Evolutionary conservation across 352 stramenopile species (phyloP).

Genomic region (Globisporangium uncinulatum): DNA sequence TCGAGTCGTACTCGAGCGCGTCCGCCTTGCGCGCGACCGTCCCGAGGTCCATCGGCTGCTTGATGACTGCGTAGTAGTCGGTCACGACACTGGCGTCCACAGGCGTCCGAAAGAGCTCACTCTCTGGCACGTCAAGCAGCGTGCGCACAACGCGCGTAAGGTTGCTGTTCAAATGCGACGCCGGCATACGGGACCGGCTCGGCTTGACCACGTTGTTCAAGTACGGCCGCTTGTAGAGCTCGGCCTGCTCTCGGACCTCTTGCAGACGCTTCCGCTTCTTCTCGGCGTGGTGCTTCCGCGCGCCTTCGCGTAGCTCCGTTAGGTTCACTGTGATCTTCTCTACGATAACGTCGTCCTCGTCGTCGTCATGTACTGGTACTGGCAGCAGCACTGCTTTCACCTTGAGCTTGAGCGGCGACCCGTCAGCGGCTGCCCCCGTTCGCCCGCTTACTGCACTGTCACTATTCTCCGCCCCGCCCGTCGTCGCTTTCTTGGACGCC

Average conservation of each 20-base stretch:
- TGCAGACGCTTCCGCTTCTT: conserved; percentile 79
- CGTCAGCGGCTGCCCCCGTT: conserved; percentile 5
- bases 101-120: conserved; percentile 60
- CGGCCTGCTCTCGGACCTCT: conserved; percentile 65
- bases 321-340: conserved; percentile 77
- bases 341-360: conserved; percentile 5
- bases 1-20: conserved; percentile 66
- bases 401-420: conserved; percentile 51
- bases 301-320: conserved; percentile 63
- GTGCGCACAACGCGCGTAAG: conserved; percentile 59
- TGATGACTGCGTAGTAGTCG: conserved; percentile 83
- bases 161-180: conserved; percentile 63
- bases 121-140: conserved; percentile 73
- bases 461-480: conserved; percentile 7
- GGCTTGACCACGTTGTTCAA: conserved; percentile 65
- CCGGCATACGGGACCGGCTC: conserved; percentile 69
- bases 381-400: conserved; percentile 29
- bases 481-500: conserved; percentile 25
- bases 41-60: conserved; percentile 79
- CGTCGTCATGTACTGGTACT: not conserved
- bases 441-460: not conserved
- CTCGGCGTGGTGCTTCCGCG: conserved; percentile 64
- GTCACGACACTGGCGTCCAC: conserved; percentile 57
- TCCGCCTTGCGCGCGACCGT: conserved; percentile 65
- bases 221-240: conserved; percentile 81